phyloP scores from a whole-genome alignment of 306 rosid genomes.

The Fagus crenata region DNA sequence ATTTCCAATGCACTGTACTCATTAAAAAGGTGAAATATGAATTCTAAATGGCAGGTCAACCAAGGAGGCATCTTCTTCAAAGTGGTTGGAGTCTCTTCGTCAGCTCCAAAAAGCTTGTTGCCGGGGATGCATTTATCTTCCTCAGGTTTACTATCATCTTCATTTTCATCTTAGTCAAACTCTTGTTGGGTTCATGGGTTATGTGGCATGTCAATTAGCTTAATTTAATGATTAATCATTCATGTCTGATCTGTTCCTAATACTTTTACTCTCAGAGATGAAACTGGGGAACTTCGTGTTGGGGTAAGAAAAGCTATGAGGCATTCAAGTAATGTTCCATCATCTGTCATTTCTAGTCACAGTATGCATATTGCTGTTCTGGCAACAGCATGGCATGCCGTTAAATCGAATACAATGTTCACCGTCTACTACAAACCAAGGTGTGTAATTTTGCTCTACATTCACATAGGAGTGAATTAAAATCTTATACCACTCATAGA shows the following conservation, averaged over 20 bases:
- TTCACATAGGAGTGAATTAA: neutral
- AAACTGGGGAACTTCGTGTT: constrained; percentile 58
- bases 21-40: neutral
- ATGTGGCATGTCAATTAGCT: neutral
- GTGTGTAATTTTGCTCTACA: constrained; percentile 16
- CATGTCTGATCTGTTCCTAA: neutral
- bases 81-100: constrained; percentile 68
- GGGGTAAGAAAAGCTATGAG: constrained; percentile 69
- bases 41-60: constrained; percentile 49
- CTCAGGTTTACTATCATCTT: constrained; percentile 35
- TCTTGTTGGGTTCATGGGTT: neutral
- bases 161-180: neutral
- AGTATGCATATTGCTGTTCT: constrained; percentile 70
- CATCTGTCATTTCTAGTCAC: constrained; percentile 64
- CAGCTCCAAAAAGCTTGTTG: constrained; percentile 64
- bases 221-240: neutral
- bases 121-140: constrained; percentile 64
- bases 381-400: constrained; percentile 68
- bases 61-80: constrained; percentile 63
- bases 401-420: constrained; percentile 53
- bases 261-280: constrained; percentile 38
- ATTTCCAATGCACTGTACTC: neutral
- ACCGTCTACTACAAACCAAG: constrained; percentile 64
- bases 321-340: constrained; percentile 49
- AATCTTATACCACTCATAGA: neutral